A percentile compares a stretch with the other conserved stretches of the same genome.
Conservation (phyloP, 1,284 basidiomycete species). For the Marasmius fiardii region DNA sequence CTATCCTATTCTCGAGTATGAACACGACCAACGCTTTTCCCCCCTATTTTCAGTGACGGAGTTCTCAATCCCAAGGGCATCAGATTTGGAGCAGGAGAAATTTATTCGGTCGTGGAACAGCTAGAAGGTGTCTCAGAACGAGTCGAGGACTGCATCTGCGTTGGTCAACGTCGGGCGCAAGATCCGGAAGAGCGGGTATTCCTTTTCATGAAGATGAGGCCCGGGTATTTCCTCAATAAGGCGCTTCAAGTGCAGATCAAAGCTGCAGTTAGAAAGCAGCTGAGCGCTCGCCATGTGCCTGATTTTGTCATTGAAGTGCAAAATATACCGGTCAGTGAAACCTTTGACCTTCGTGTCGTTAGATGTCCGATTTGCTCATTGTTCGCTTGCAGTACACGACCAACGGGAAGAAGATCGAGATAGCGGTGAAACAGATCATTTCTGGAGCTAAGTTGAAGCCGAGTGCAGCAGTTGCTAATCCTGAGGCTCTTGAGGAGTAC, state of each 20-base stretch:
- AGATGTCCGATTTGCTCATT: neutral
- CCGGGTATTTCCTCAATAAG: constrained; percentile 46
- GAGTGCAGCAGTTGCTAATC: constrained; percentile 70
- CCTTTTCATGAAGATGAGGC: constrained; percentile 77
- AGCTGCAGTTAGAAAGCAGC: constrained; percentile 53
- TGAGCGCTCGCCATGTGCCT: constrained; percentile 77
- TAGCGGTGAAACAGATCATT: constrained; percentile 70
- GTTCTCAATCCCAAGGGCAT: constrained; percentile 84
- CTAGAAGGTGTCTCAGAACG: constrained; percentile 33
- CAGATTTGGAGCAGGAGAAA: constrained; percentile 85
- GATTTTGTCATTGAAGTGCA: constrained; percentile 55
- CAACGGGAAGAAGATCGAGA: constrained; percentile 73
- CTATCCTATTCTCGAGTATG: neutral
- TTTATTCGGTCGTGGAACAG: constrained; percentile 75
- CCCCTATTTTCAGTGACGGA: constrained; percentile 45
- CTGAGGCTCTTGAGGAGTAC: constrained; percentile 56
- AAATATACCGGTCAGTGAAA: constrained; percentile 57
- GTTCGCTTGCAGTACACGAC: constrained; percentile 52
- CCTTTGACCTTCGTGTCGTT: neutral
- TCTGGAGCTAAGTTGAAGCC: constrained; percentile 57
- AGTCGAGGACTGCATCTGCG: constrained; percentile 75
- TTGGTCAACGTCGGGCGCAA: constrained; percentile 74
- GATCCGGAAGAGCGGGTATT: constrained; percentile 82
- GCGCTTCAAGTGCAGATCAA: constrained; percentile 51
- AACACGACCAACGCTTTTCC: neutral